Evolutionary conservation across 306 rosid genomes (phyloP), one percentile per base, ranked within the genome.

Genomic region (Quercus mongolica): DNA sequence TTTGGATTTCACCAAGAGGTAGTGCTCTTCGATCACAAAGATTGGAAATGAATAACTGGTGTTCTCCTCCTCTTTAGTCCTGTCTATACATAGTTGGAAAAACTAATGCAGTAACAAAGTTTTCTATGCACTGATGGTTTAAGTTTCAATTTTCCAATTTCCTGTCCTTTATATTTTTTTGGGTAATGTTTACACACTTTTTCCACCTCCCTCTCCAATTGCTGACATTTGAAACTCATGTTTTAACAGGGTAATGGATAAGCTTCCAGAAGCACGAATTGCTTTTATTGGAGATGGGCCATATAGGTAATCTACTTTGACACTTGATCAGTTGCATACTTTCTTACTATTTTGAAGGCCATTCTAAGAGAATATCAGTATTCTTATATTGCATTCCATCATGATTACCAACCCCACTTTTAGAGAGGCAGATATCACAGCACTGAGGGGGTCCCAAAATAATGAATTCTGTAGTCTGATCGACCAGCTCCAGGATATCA

Each of bases 221-320:
- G 31, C 76, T 87, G 72, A 88, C 89, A 56, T 80, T 71, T 78
- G 67, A 69, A 85, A 59, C 52, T 9, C 76, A 41, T 83, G 79
- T 14, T 81, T 78, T 77, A 56, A 79, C 93, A 95, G 98, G 49
- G 69, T 93, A 80, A 93, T 96, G 99, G 98, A 96, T 73, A 78
- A 79, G 74, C 99, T 96, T 83, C 98, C 99, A 2, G 94, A 88
- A 61, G 98, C 92, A 4, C 89, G 94, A 65, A 91, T 96, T 73
- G 99, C 98, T 73, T 90, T 96, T 20, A 41, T 96, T 69, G 99
- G 99, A 76, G 99, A 96, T 80, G 99, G 99, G 11, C 99, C 98
- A 0, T 91, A 93, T 88, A 96, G 97, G 99, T 93, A 87, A 79
- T 73, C 28, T 68, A 10, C 67, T 68, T 74, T 69, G 80, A 65